Conservation (phyloP, 75 land plant species). For the Adiantum capillusveneris region DNA sequence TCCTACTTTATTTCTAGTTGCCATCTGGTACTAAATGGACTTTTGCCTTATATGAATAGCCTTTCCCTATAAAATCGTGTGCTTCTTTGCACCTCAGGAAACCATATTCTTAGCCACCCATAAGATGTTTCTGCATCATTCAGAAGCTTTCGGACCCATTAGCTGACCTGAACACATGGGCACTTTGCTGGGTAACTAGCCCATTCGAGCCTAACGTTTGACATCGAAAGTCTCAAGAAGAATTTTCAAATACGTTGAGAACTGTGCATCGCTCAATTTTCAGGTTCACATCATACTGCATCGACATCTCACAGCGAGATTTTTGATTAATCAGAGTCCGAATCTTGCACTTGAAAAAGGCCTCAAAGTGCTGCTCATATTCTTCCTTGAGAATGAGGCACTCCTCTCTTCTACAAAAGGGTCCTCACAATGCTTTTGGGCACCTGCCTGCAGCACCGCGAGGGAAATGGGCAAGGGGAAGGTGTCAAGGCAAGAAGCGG, state of each 20-base stretch:
- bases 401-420: constrained; percentile 5
- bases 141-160: no score
- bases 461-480: constrained; percentile 5
- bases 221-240: no score
- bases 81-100: no score
- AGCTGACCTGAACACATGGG: no score
- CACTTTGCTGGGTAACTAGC: no score
- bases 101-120: no score
- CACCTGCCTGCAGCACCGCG: neutral
- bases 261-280: neutral
- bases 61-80: no score
- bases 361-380: constrained; percentile 5
- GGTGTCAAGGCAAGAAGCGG: neutral
- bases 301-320: constrained; percentile 1
- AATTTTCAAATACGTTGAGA: neutral
- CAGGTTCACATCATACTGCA: neutral
- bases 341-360: neutral
- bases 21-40: no score
- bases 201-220: no score
- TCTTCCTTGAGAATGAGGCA: constrained; percentile 2
- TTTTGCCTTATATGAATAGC: no score
- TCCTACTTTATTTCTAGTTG: no score
- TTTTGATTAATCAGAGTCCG: constrained; percentile 2
- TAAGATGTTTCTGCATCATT: no score
- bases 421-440: neutral